Evolutionary conservation across 2,329 filamentous ascomycete species (phyloP).

Genomic region (Alternaria sp.): DNA sequence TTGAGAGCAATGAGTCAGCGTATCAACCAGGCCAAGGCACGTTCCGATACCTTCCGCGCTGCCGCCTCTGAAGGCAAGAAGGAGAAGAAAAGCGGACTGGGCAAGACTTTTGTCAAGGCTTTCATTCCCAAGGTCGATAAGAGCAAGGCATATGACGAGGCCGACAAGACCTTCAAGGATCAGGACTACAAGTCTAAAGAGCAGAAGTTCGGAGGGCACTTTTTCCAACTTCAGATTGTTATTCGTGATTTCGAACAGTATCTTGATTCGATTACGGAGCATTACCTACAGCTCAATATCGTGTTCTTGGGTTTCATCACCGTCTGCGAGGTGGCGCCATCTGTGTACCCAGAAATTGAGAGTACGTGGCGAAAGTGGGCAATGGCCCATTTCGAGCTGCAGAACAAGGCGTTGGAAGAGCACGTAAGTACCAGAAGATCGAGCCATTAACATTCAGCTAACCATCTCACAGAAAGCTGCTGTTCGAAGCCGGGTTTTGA

Average conservation of each 20-base stretch:
- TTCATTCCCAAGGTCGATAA: slow-evolving; percentile 91
- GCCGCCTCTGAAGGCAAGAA: slow-evolving; percentile 48
- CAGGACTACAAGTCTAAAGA: slow-evolving; percentile 80
- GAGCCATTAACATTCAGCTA: slow-evolving; percentile 14
- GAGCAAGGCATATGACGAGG: slow-evolving; percentile 73
- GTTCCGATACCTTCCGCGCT: slow-evolving; percentile 78
- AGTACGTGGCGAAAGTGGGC: slow-evolving; percentile 95
- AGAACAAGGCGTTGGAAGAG: slow-evolving; percentile 81
- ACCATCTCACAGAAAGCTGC: slow-evolving; percentile 60
- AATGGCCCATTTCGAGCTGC: slow-evolving; percentile 84
- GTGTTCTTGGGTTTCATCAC: slow-evolving; percentile 84
- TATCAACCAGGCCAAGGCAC: slow-evolving; percentile 96
- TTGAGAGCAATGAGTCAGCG: slow-evolving; percentile 67
- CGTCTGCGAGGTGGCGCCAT: slow-evolving; percentile 72
- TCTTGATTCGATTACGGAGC: slow-evolving; percentile 79
- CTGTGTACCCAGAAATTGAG: slow-evolving; percentile 78
- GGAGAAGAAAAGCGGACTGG: slow-evolving; percentile 52
- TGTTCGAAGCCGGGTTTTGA: slow-evolving; percentile 83
- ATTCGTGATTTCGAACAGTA: slow-evolving; percentile 95
- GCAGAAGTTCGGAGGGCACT: slow-evolving; percentile 90
- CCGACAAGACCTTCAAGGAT: slow-evolving; percentile 75
- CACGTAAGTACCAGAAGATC: slow-evolving; percentile 67
- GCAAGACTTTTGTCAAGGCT: slow-evolving; percentile 83
- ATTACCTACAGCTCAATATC: slow-evolving; percentile 81
- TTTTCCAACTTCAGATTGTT: slow-evolving; percentile 89